phyloP scores from a whole-genome alignment of 345 rosid species.

The Pugionium cornutum region DNA sequence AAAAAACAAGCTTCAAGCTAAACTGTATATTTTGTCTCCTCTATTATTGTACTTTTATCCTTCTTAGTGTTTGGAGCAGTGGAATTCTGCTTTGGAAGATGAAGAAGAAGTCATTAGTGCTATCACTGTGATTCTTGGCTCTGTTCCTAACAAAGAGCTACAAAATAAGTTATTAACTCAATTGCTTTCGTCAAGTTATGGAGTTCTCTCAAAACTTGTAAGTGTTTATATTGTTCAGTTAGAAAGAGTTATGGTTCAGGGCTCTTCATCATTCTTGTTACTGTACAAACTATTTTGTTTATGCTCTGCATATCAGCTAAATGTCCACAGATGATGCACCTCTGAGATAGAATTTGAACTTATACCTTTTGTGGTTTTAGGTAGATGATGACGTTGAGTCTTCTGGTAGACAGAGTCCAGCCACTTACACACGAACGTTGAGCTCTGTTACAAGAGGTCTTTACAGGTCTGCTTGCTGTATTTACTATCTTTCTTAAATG shows the following conservation, averaged over 20 bases:
- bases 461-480: conserved; percentile 55
- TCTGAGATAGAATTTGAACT: conserved; percentile 29
- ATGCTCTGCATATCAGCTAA: conserved; percentile 8
- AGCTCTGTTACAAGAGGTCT: conserved; percentile 79
- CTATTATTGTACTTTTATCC: conserved; percentile 17
- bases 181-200: conserved; percentile 86
- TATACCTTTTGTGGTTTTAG: conserved; percentile 49
- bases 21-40: neutral
- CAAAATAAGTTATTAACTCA: conserved; percentile 72
- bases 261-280: neutral
- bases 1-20: conserved; percentile 2
- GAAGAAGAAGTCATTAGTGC: conserved; percentile 91
- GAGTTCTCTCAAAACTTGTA: conserved; percentile 80
- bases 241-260: conserved; percentile 15
- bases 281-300: conserved; percentile 8
- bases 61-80: conserved; percentile 59
- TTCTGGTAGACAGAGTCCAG: conserved; percentile 68
- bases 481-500: conserved; percentile 17
- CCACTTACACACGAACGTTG: conserved; percentile 61
- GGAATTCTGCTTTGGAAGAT: conserved; percentile 73
- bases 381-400: conserved; percentile 57
- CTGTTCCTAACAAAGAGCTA: conserved; percentile 68
- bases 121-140: conserved; percentile 65
- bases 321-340: neutral
- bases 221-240: conserved; percentile 40